phyloP scores from a whole-genome alignment of 2,329 filamentous ascomycete genomes.

The Immersiporthe knoxdaviesiana region DNA sequence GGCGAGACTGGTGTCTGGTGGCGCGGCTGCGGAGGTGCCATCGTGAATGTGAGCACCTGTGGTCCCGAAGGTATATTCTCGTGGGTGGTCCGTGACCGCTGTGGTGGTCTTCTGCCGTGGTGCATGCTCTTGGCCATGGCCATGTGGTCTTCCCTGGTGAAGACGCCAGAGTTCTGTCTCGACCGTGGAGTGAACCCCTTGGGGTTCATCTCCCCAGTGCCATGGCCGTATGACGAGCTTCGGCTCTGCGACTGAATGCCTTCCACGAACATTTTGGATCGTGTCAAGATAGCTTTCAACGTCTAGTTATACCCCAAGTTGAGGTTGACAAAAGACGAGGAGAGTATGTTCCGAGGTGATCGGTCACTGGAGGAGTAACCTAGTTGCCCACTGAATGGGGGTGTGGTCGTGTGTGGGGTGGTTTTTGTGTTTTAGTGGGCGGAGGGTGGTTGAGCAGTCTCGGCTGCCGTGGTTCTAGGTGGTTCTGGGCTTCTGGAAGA shows the following conservation, averaged over 20 bases:
- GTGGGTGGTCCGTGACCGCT: constrained; percentile 30
- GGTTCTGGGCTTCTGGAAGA: background rate
- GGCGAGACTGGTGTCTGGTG: constrained; percentile 15
- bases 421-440: background rate
- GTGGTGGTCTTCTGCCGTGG: constrained; percentile 25
- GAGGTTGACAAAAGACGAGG: too few relatives aligned
- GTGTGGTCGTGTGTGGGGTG: background rate
- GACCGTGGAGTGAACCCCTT: constrained; percentile 31
- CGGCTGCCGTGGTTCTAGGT: background rate
- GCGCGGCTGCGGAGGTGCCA: constrained; percentile 19
- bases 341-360: background rate
- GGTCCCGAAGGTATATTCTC: constrained; percentile 27
- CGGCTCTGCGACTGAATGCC: constrained; percentile 20
- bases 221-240: constrained; percentile 20
- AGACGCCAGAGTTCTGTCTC: constrained; percentile 30
- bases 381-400: background rate
- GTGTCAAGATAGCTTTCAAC: background rate
- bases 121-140: constrained; percentile 41
- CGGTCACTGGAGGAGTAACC: background rate
- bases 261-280: constrained; percentile 27
- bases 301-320: background rate
- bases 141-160: constrained; percentile 48
- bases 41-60: constrained; percentile 26
- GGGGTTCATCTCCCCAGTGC: constrained; percentile 8
- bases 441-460: constrained; percentile 7